phyloP scores from a whole-genome alignment of 2,329 filamentous ascomycete genomes.

The Thermomyces lanuginosus region DNA sequence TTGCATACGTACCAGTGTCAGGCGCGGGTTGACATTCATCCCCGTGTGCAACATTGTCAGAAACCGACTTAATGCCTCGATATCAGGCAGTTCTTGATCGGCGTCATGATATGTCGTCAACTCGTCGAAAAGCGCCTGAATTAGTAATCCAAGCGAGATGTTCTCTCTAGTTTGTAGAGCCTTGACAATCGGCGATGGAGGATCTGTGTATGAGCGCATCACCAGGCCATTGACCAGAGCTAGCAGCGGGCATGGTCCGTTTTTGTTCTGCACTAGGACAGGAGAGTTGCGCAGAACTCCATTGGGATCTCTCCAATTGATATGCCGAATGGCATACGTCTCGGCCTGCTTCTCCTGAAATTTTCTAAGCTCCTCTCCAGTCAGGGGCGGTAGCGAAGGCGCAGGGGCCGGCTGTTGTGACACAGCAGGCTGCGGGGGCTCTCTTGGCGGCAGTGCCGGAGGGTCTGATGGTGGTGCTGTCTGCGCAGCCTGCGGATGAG shows the following conservation, averaged over 20 bases:
- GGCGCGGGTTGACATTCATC: constrained; percentile 94
- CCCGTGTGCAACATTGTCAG: constrained; percentile 79
- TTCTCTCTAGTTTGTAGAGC: constrained; percentile 67
- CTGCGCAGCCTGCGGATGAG: too few relatives aligned
- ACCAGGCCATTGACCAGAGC: constrained; percentile 86
- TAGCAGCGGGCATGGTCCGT: constrained; percentile 84
- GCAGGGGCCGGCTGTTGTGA: background rate
- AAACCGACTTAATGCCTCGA: constrained; percentile 75
- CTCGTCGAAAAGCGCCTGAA: constrained; percentile 86
- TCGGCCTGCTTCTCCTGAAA: constrained; percentile 42
- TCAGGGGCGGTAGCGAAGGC: constrained; percentile 7
- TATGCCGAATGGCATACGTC: constrained; percentile 84
- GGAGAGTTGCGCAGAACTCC: constrained; percentile 61
- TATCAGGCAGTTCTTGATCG: constrained; percentile 59
- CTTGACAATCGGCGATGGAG: constrained; percentile 57
- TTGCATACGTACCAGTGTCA: constrained; percentile 44
- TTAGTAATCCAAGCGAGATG: constrained; percentile 66
- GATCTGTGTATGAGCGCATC: constrained; percentile 55
- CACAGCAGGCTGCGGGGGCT: background rate
- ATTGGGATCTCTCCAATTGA: constrained; percentile 61
- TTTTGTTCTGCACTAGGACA: constrained; percentile 80
- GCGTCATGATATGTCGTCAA: constrained; percentile 62
- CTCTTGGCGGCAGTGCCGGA: background rate
- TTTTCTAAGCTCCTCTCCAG: constrained; percentile 18
- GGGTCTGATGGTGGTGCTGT: background rate